These are phyloP conservation scores for Tolypocladium ovalisporum DNA, from an alignment of 2,329 filamentous ascomycete species.

Conservation along the genomic window DNA sequence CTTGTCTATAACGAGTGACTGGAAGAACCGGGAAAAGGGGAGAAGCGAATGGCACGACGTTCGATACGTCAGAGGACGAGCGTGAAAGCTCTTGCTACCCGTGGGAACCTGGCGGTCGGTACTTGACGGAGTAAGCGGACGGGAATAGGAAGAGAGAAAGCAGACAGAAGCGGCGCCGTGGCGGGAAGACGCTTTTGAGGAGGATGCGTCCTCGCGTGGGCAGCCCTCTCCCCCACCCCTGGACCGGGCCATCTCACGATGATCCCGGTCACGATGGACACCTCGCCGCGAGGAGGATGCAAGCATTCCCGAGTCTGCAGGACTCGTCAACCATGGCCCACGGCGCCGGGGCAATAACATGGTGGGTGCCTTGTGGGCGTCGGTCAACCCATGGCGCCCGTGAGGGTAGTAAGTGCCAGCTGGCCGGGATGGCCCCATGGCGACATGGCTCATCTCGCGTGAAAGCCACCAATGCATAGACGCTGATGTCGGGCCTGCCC, in stretches of 20 bases:
- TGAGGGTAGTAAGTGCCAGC: not conserved
- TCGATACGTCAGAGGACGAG: conserved; percentile 31
- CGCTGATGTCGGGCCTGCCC: not conserved
- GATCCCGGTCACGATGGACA: no score
- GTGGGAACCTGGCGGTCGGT: not conserved
- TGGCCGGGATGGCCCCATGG: not conserved
- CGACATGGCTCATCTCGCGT: not conserved
- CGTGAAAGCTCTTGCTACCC: conserved; percentile 13
- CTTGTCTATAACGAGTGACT: conserved; percentile 8
- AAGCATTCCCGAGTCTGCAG: not conserved
- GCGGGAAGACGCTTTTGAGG: not conserved
- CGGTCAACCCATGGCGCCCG: not conserved
- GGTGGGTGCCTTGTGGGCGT: not conserved
- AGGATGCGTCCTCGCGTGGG: not conserved
- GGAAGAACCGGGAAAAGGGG: conserved; percentile 5
- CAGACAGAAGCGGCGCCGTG: conserved; percentile 1
- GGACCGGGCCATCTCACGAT: not conserved
- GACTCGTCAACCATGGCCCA: not conserved
- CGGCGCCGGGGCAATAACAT: not conserved
- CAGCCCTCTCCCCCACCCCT: no score
- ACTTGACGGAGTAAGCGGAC: conserved; percentile 6
- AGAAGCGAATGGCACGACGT: conserved; percentile 32
- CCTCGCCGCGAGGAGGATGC: no score
- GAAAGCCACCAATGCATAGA: not conserved
- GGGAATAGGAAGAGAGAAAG: conserved; percentile 5